Evolutionary conservation across 2,329 filamentous ascomycete species (phyloP).

Genomic region (Sporothrix protearum): DNA sequence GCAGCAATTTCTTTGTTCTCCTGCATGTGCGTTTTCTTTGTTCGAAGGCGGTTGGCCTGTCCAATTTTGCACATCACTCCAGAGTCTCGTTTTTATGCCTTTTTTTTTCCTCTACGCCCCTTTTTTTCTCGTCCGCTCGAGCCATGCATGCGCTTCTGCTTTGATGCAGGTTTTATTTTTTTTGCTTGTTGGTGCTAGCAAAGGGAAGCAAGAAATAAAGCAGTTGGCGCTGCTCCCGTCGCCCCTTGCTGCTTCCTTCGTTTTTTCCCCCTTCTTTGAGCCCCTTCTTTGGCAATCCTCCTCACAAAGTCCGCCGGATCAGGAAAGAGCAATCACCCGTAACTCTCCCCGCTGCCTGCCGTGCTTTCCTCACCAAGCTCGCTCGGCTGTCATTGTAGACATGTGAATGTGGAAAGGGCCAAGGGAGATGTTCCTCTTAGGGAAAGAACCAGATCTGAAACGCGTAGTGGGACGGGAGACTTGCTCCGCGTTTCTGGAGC

Average conservation of each 20-base stretch:
- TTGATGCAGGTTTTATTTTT: neutral
- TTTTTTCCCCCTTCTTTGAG: neutral
- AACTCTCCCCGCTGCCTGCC: neutral
- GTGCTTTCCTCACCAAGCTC: neutral
- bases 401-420: neutral
- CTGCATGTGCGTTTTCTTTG: constrained; percentile 13
- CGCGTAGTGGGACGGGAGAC: neutral
- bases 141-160: neutral
- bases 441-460: neutral
- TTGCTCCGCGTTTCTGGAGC: neutral
- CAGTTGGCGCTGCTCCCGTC: neutral
- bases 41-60: neutral
- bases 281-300: no score
- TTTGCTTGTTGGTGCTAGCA: neutral
- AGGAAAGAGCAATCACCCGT: neutral
- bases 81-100: neutral
- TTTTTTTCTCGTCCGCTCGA: neutral
- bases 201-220: neutral
- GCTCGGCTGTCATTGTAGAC: neutral
- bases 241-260: constrained; percentile 1
- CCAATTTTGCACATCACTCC: constrained; percentile 5
- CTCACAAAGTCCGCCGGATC: neutral
- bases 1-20: constrained; percentile 14
- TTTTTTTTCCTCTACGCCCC: neutral
- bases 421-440: neutral